Evolutionary conservation across 768 basidiomycete genomes (phyloP).

Genomic region (Tubosaeta sp.): DNA sequence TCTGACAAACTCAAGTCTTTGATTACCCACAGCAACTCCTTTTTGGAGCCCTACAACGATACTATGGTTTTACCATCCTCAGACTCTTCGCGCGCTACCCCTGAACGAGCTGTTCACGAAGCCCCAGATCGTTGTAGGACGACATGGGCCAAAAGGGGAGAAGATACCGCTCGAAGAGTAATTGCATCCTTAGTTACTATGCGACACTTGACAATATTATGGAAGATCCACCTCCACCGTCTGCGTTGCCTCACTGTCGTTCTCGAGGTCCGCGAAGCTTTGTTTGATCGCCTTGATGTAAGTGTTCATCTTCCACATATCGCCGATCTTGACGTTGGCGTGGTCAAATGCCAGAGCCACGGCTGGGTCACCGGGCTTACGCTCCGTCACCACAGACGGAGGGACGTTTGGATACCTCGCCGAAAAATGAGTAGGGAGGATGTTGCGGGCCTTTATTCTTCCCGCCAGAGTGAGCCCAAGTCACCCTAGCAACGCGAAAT

Average conservation of each 20-base stretch:
- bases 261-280: slow-evolving; percentile 50
- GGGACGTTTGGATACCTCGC: too few species aligned
- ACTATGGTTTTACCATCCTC: slow-evolving; percentile 26
- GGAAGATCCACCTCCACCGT: slow-evolving; percentile 18
- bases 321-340: slow-evolving; percentile 67
- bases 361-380: too few species aligned
- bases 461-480: too few species aligned
- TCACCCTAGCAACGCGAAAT: too few species aligned
- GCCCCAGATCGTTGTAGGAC: slow-evolving; percentile 3
- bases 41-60: slow-evolving; percentile 39
- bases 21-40: slow-evolving; percentile 36
- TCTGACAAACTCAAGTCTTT: slow-evolving; percentile 31
- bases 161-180: slow-evolving; percentile 44
- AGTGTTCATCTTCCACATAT: slow-evolving; percentile 82
- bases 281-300: slow-evolving; percentile 72
- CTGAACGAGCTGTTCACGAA: slow-evolving; percentile 6
- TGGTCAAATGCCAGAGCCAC: slow-evolving; percentile 44
- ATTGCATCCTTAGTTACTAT: slow-evolving; percentile 45
- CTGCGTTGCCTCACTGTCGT: slow-evolving; percentile 33
- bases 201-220: slow-evolving; percentile 1
- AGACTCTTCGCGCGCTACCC: slow-evolving; percentile 3
- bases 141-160: slow-evolving; percentile 30
- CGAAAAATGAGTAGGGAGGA: too few species aligned
- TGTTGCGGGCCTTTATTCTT: too few species aligned
- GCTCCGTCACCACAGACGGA: too few species aligned